Percentiles rank a stretch among this genome's conserved stretches.
Conservation (phyloP, 768 basidiomycete species). For the Pseudohyphozyma bogoriensis region DNA sequence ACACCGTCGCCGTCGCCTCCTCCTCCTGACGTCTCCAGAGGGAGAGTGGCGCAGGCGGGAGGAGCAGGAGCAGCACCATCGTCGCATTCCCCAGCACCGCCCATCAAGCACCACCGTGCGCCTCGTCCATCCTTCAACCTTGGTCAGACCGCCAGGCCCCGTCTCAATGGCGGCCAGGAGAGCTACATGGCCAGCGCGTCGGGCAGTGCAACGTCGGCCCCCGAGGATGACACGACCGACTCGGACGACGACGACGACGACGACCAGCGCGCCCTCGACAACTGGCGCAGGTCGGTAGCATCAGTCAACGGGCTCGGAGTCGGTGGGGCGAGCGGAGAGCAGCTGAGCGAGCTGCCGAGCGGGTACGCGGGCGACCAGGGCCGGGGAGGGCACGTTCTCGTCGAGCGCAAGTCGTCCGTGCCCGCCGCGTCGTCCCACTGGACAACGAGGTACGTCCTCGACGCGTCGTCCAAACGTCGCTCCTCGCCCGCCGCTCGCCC, state of each 20-base stretch:
- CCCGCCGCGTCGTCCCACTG: constrained; percentile 10
- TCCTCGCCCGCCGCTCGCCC: background rate
- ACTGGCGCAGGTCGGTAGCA: background rate
- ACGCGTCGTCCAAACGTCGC: constrained; percentile 3
- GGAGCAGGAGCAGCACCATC: background rate
- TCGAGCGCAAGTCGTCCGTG: constrained; percentile 16
- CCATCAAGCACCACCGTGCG: background rate
- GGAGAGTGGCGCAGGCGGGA: background rate
- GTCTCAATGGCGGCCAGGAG: background rate
- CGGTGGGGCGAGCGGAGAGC: background rate
- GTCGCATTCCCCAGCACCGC: background rate
- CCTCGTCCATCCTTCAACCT: background rate
- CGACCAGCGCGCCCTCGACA: background rate
- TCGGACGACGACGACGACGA: constrained; percentile 9
- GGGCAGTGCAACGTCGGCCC: constrained; percentile 10
- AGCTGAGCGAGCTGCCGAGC: too few species aligned
- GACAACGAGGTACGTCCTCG: constrained; percentile 1
- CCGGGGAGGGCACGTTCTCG: constrained; percentile 21
- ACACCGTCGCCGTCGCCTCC: background rate
- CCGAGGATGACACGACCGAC: background rate
- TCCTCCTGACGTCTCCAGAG: background rate
- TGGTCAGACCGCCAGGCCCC: background rate
- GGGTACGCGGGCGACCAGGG: constrained; percentile 8
- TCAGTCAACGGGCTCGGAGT: too few species aligned
- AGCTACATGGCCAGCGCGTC: constrained; percentile 21